Evolutionary conservation across 176 grass and related monocot species (phyloP), one percentile per base, ranked within the genome.

Genomic region (Carex parvula): DNA sequence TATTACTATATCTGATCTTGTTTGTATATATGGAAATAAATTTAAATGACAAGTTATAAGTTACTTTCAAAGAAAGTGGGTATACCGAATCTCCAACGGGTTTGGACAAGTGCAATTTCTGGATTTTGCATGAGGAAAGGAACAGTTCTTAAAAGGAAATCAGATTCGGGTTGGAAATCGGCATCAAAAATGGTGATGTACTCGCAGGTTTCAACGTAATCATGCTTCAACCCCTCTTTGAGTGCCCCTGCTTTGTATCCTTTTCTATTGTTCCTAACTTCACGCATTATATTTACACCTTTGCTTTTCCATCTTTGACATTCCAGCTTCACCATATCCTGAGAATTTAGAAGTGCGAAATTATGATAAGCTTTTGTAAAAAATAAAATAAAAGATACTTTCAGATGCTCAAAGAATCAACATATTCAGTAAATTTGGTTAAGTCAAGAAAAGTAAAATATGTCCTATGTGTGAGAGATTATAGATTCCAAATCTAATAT

Each of bases 121-220:
- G 91, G 81, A 70, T 99, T 99, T 75, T 95, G 91, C 37, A 95
- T 75, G 0, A 99, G 96, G 90, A 99, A 99, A 1, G 96, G 96
- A 39, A 95, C 20, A 0, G 96, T 94, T 81, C 96, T 83, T 0
- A 86, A 6, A 30, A 99, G 93, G 7, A 99, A 99, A 66, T 99
- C 81, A 0, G 93, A 85, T 55, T 87, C 88, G 0, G 96, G 96
- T 50, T 95, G 96, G 68, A 99, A 99, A 20, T 99, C 96, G 0
- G 96, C 96, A 15, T 99, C 96, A 3, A 99, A 99, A 87, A 99
- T 95, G 85, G 96, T 89, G 5, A 95, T 92, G 83, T 86, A 99
- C 26, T 99, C 88, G 74, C 96, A 99, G 0, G 88, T 80, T 16
- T 83, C 64, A 18, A 95, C 96, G 1, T 90, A 99, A 50, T 75